Base-by-base conservation (phyloP, 1,284 basidiomycete genomes). In the Dichomitus squalens region DNA sequence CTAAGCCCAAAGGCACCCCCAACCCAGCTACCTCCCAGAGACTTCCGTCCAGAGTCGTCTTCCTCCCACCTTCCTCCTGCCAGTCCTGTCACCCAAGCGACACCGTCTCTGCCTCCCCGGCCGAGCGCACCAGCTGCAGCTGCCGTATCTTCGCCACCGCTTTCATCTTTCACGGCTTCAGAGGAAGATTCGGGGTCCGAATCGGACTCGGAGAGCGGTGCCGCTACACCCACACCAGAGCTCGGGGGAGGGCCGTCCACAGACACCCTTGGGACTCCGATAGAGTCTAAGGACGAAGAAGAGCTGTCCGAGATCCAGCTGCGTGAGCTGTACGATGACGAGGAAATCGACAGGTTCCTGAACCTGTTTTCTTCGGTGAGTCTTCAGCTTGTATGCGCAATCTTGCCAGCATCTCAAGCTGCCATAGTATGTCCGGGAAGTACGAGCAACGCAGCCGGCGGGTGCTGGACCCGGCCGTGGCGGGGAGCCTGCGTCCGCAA, bases 261-360 rank as follows among this genome's bases (percentile, higher is more conserved):
- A 9, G 53, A 43, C 14, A 58, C 41, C 7, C 11, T 58, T 12
- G 14, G 52, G 52, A 47, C 18, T 27, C 20, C 29, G n/a, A 6
- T 33, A 0, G 40, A 18, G n/a, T 16, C 49, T 3, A 53, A 60
- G 40, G 60, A 60, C 7, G 69, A 71, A 50, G 67, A 68, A 38
- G 66, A 63, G 14, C 55, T 73, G 7, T 66, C 72, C 2, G 70
- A 80, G 53, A 66, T 63, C 5, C 73, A 84, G 61, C 73, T 87
- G 21, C 73, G 85, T 38, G 77, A 81, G 51, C 61, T 84, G 25
- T 87, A 85, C 58, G 85, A 88, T 29, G 76, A 80, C 52, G 85
- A 87, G 68, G 85, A 88, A 70, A 81, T 87, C 23, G 77, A 85
- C 39, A 73, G 82, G 27, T 86, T 84, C 64, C 68, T 87, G 27